Percentiles rank a stretch among this genome's conserved stretches.
These are phyloP conservation scores for Tubosaeta sp. DNA, from an alignment of 768 basidiomycete species.

Conservation along the genomic window DNA sequence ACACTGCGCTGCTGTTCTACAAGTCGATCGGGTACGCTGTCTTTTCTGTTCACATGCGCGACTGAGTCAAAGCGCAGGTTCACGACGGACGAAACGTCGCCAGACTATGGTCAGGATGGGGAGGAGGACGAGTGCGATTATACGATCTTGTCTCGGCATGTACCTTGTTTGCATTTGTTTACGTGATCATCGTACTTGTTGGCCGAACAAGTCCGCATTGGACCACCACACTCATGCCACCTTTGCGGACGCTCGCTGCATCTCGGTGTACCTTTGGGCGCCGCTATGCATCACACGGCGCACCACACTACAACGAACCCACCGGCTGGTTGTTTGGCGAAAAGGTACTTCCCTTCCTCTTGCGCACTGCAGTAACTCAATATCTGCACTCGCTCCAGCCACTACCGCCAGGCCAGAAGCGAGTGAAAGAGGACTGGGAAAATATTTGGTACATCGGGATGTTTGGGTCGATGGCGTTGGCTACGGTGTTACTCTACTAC, in stretches of 20 bases:
- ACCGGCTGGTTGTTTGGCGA: constrained; percentile 86
- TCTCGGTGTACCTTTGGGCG: constrained; percentile 28
- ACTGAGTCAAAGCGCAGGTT: constrained; percentile 42
- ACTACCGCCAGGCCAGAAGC: constrained; percentile 72
- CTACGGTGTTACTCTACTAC: constrained; percentile 75
- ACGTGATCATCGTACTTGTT: neutral
- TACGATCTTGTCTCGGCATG: constrained; percentile 33
- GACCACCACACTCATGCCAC: constrained; percentile 34
- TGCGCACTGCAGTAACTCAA: neutral
- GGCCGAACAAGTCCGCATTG: constrained; percentile 3
- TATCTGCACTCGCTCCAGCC: constrained; percentile 44
- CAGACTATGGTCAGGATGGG: constrained; percentile 33
- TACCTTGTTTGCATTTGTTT: constrained; percentile 26
- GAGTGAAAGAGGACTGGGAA: constrained; percentile 90
- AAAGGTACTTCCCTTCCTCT: constrained; percentile 49
- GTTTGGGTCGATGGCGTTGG: constrained; percentile 82
- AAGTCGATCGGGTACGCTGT: constrained; percentile 44
- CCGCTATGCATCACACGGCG: constrained; percentile 68
- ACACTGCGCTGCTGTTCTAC: constrained; percentile 50
- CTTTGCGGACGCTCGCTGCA: constrained; percentile 37
- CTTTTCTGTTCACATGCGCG: neutral
- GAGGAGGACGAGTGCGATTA: constrained; percentile 36
- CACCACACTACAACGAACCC: constrained; percentile 86
- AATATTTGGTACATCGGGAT: constrained; percentile 86
- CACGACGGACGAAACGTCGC: constrained; percentile 47